Evolutionary conservation across 768 basidiomycete species (phyloP), one percentile per base, ranked within the genome.

Genomic region (Lentinula raphanica): DNA sequence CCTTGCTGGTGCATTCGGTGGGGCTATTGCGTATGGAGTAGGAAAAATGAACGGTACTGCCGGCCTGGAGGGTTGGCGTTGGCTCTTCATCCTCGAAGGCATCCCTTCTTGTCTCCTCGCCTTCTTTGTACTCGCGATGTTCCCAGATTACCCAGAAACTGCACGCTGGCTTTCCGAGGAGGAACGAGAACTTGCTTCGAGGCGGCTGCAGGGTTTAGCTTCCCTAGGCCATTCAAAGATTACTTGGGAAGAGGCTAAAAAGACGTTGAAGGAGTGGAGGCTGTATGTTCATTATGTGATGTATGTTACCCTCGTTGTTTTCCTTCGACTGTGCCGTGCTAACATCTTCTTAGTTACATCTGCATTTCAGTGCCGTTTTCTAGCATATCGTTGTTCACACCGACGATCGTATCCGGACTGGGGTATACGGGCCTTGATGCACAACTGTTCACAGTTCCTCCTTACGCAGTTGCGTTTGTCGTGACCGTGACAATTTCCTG

Each of bases 121-220:
- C 21, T 12, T 74, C 23, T 56, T 71, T 7, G 66, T 69, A 7
- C 70, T 63, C 56, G 66, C 68, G 54, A 49, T 69, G 55, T 74
- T 80, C 25, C 74, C 77, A 45, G 82, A 83, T 66, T 82, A 76
- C 68, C 81, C 81, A 0, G 79, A 79, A 49, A 76, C 78, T 2
- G 66, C 67, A 11, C 63, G 60, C 27, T 81, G 80, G 76, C 70
- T 83, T 21, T 75, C 73, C 0, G 68, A 69, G 2, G 67, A 68
- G 17, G 80, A 84, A 64, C 69, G 73, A 29, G 72, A 67, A 27
- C 65, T 75, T 27, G 77, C 79, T 17, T 58, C 72, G 5, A 58
- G 63, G 11, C 55, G 64, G 25, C 53, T 65, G 7, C 49, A 50
- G 28, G 59, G 54, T 19, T 71, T 79, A 48, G 66, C 66, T 35